phyloP scores from a whole-genome alignment of 179 eudicot genomes.

The Nepenthes alata region DNA sequence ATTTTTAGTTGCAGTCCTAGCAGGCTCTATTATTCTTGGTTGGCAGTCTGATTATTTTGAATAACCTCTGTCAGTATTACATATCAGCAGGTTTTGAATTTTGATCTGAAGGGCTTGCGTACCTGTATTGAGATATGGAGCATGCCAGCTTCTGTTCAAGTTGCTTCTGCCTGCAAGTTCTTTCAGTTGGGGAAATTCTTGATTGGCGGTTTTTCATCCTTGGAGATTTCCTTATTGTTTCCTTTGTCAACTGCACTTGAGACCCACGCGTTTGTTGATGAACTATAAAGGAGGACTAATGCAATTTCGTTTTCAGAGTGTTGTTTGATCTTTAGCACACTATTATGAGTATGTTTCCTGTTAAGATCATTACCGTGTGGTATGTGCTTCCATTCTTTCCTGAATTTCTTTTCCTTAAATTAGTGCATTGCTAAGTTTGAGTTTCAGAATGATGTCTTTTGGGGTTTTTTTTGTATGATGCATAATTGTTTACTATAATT shows the following conservation, averaged over 20 bases:
- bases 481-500: constrained; percentile 5
- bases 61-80: not conserved
- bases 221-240: constrained; percentile 67
- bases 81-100: constrained; percentile 29
- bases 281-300: constrained; percentile 52
- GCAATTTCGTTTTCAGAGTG: constrained; percentile 43
- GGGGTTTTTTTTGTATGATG: constrained; percentile 20
- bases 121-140: constrained; percentile 57
- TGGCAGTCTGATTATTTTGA: not conserved
- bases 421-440: constrained; percentile 41
- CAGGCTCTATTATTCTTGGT: too few relatives aligned
- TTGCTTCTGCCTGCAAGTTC: constrained; percentile 36
- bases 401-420: constrained; percentile 6
- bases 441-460: constrained; percentile 11
- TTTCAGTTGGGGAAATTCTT: constrained; percentile 68
- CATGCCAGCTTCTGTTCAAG: constrained; percentile 55
- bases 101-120: constrained; percentile 28
- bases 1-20: too few relatives aligned
- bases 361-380: not conserved
- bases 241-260: constrained; percentile 93
- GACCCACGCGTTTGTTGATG: constrained; percentile 34
- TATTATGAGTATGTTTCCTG: constrained; percentile 41
- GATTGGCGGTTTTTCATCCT: constrained; percentile 84
- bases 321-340: constrained; percentile 47
- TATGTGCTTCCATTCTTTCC: constrained; percentile 1